Evolutionary conservation across 768 basidiomycete genomes (phyloP).

Genomic region (Tricholoma saponaceum): DNA sequence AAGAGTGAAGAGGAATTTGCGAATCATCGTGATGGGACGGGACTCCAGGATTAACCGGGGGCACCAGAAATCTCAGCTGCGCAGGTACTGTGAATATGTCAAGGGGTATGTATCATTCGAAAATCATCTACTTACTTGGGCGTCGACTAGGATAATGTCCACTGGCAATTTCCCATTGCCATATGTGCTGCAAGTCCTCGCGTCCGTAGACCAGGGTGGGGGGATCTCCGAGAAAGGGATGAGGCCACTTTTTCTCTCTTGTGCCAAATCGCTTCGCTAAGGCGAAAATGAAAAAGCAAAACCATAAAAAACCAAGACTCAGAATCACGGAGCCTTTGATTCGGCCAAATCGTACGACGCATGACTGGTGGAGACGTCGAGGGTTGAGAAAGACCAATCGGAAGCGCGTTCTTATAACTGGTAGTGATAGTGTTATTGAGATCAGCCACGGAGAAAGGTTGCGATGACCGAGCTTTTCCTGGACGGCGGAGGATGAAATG

Average conservation of each 20-base stretch:
- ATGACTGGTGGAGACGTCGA: slow-evolving; percentile 52
- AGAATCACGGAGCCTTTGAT: slow-evolving; percentile 53
- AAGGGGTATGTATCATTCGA: not conserved
- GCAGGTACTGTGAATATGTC: slow-evolving; percentile 55
- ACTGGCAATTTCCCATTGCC: slow-evolving; percentile 92
- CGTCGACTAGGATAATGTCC: slow-evolving; percentile 91
- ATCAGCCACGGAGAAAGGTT: slow-evolving; percentile 52
- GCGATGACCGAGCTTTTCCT: slow-evolving; percentile 60
- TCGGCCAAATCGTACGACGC: slow-evolving; percentile 53
- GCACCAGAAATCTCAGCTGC: slow-evolving; percentile 50
- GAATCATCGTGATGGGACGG: slow-evolving; percentile 48
- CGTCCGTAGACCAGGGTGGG: slow-evolving; percentile 72
- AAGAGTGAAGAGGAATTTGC: slow-evolving; percentile 44
- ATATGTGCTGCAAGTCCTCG: slow-evolving; percentile 84
- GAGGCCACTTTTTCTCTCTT: slow-evolving; percentile 60
- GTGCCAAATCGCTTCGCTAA: slow-evolving; percentile 59
- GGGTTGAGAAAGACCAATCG: slow-evolving; percentile 61
- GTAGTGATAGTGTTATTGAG: slow-evolving; percentile 55
- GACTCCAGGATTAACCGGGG: slow-evolving; percentile 71
- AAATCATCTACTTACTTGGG: slow-evolving; percentile 49
- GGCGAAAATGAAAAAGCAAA: slow-evolving; percentile 40
- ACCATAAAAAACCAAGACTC: slow-evolving; percentile 38
- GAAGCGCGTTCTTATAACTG: slow-evolving; percentile 52
- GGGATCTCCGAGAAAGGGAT: slow-evolving; percentile 50
- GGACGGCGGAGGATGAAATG: slow-evolving; percentile 47